These are phyloP conservation scores for Solanum rostratum DNA, from an alignment of 257 asterid species.

Conservation along the genomic window DNA sequence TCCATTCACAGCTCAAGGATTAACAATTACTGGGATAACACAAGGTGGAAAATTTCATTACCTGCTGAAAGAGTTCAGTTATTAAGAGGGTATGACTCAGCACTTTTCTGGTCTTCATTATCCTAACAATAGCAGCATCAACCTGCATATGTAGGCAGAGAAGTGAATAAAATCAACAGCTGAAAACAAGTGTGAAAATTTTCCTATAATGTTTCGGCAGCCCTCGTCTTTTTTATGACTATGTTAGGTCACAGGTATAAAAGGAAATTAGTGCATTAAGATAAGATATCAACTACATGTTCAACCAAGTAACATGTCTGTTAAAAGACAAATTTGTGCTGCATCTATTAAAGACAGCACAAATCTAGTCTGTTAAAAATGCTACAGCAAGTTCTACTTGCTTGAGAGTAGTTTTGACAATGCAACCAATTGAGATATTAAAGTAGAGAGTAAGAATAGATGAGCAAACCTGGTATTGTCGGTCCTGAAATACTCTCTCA, in stretches of 20 bases:
- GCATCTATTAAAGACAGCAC: neutral
- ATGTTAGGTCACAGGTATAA: neutral
- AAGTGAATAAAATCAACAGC: neutral
- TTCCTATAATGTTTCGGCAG: neutral
- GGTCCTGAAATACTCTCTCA: slow-evolving; percentile 91
- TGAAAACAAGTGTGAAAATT: neutral
- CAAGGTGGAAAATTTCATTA: slow-evolving; percentile 1
- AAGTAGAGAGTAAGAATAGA: neutral
- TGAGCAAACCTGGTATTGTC: slow-evolving; percentile 76
- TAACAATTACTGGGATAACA: neutral
- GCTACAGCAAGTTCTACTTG: neutral
- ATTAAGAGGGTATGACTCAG: slow-evolving; percentile 90
- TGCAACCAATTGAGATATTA: neutral
- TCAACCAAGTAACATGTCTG: neutral
- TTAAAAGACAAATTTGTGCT: neutral
- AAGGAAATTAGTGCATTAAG: neutral
- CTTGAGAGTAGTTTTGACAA: neutral
- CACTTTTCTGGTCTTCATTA: slow-evolving; percentile 93
- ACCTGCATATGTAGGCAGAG: slow-evolving; percentile 35
- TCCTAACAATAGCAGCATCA: slow-evolving; percentile 97
- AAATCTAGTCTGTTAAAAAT: neutral
- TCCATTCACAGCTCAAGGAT: neutral
- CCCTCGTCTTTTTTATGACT: neutral
- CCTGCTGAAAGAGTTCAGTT: slow-evolving; percentile 99
- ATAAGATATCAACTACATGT: neutral